These are phyloP conservation scores for Cutaneotrichosporon arboriforme DNA, from an alignment of 1,284 basidiomycete species.

Conservation along the genomic window DNA sequence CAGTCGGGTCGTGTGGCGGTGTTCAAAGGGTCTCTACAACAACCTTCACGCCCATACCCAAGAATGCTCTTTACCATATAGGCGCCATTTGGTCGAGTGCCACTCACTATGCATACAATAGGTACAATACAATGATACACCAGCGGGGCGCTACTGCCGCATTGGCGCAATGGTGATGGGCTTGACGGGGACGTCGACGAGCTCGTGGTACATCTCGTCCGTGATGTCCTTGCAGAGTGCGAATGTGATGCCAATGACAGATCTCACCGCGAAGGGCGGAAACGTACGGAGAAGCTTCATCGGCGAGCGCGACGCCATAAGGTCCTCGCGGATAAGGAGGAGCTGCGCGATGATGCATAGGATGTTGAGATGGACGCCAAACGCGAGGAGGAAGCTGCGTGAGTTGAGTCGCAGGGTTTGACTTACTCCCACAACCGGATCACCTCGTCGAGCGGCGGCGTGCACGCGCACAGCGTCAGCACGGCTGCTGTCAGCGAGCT, in stretches of 20 bases:
- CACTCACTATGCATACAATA: too few species aligned
- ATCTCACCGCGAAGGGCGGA: constrained; percentile 78
- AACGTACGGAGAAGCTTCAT: constrained; percentile 94
- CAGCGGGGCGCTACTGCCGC: too few species aligned
- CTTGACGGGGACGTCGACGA: constrained; percentile 68
- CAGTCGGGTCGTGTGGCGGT: too few species aligned
- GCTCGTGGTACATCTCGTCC: constrained; percentile 78
- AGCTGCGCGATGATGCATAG: constrained; percentile 94
- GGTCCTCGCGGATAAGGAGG: constrained; percentile 77
- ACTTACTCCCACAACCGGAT: constrained; percentile 80
- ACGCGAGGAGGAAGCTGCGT: constrained; percentile 74
- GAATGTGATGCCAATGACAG: constrained; percentile 85
- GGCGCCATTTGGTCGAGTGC: too few species aligned
- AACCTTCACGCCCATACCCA: too few species aligned
- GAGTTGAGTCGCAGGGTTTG: neutral
- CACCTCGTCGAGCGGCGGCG: constrained; percentile 89
- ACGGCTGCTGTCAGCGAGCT: constrained; percentile 57
- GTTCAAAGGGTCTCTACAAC: too few species aligned
- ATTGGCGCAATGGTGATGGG: neutral
- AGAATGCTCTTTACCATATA: too few species aligned
- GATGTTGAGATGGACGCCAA: constrained; percentile 91
- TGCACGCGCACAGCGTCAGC: constrained; percentile 91
- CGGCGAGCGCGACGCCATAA: constrained; percentile 82
- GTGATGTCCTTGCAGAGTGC: constrained; percentile 88
- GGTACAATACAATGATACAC: too few species aligned